phyloP scores from a whole-genome alignment of 495 filamentous ascomycete species.

The Cladorrhinum samala region DNA sequence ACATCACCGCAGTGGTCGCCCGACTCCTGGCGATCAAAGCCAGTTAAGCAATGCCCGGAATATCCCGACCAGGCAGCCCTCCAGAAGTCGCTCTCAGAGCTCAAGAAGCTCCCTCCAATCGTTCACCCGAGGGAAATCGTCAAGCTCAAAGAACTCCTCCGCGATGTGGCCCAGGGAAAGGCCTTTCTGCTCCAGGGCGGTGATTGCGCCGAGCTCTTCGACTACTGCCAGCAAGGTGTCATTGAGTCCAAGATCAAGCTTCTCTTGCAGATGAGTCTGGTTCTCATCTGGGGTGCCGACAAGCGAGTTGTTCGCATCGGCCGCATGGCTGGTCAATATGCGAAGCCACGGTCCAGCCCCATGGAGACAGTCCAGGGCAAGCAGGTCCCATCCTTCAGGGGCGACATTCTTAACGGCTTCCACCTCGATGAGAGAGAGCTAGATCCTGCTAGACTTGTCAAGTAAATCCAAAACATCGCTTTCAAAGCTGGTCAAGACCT shows the following conservation, averaged over 20 bases:
- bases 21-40: conserved; percentile 80
- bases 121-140: conserved; percentile 83
- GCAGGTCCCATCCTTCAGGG: conserved; percentile 82
- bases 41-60: conserved; percentile 82
- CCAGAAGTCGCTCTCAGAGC: conserved; percentile 58
- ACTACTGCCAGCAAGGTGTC: conserved; percentile 83
- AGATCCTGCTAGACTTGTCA: conserved; percentile 77
- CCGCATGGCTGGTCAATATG: conserved; percentile 94
- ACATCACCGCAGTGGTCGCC: conserved; percentile 42
- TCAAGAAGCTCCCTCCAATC: conserved; percentile 75
- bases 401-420: conserved; percentile 94
- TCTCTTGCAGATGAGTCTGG: conserved; percentile 89
- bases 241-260: conserved; percentile 97
- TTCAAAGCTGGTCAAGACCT: background rate
- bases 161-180: conserved; percentile 84
- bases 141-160: conserved; percentile 66
- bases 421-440: conserved; percentile 60
- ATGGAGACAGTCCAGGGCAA: conserved; percentile 75
- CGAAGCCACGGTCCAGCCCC: conserved; percentile 86
- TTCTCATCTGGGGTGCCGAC: conserved; percentile 82
- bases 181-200: conserved; percentile 94
- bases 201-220: conserved; percentile 95
- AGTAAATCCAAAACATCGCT: conserved; percentile 28
- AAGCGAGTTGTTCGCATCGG: conserved; percentile 93
- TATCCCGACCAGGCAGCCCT: conserved; percentile 66